These are phyloP conservation scores for Xylariales sp. DNA, from an alignment of 2,329 filamentous ascomycete genomes.

Conservation along the genomic window DNA sequence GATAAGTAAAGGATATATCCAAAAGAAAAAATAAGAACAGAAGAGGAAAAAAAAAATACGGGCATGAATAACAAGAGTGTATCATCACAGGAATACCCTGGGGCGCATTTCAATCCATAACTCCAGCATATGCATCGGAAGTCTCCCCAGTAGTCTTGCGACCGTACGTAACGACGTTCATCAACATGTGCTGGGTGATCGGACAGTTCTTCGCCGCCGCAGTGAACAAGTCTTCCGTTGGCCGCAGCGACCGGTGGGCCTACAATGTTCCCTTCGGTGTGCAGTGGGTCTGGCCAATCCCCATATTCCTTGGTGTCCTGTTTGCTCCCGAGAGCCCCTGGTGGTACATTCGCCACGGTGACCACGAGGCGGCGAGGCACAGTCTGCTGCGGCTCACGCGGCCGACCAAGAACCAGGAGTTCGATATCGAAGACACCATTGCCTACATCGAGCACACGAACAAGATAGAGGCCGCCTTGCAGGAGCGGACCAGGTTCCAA, in stretches of 20 bases:
- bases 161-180: constrained; percentile 48
- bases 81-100: constrained; percentile 46
- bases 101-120: constrained; percentile 48
- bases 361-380: constrained; percentile 32
- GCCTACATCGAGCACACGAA: constrained; percentile 53
- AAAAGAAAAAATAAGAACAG: no score
- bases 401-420: constrained; percentile 25
- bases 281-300: constrained; percentile 49
- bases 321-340: constrained; percentile 49
- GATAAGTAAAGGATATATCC: no score
- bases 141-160: constrained; percentile 43
- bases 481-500: constrained; percentile 37
- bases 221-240: constrained; percentile 38
- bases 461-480: constrained; percentile 38
- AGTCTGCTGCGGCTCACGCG: constrained; percentile 38
- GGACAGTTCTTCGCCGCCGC: constrained; percentile 48
- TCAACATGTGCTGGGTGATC: constrained; percentile 55
- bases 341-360: constrained; percentile 43
- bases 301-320: constrained; percentile 36
- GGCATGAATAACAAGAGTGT: no score
- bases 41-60: no score
- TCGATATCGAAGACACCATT: constrained; percentile 42
- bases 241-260: constrained; percentile 37
- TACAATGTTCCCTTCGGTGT: constrained; percentile 47
- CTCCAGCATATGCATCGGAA: constrained; percentile 50